phyloP scores from a whole-genome alignment of 441 rosid genomes.

The Erodium chrysanthum region DNA sequence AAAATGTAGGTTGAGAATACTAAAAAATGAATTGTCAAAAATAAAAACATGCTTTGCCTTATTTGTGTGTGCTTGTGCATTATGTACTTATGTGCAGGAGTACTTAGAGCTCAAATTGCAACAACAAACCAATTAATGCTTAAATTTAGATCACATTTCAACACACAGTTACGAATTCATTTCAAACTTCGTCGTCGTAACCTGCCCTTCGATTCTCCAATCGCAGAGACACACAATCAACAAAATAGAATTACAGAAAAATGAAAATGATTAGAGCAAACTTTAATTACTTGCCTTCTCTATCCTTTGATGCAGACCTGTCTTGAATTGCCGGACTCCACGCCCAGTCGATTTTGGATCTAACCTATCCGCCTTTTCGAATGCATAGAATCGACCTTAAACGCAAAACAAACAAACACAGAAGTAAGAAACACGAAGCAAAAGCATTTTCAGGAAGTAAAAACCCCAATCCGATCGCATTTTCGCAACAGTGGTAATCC shows the following conservation, averaged over 20 bases:
- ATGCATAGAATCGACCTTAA: conserved; percentile 62
- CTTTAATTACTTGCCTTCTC: conserved; percentile 39
- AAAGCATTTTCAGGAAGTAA: too few relatives aligned
- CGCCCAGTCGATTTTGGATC: conserved; percentile 59
- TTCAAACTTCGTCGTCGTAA: too few relatives aligned
- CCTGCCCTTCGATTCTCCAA: not conserved
- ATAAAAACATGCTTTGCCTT: not conserved
- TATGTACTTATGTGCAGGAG: not conserved
- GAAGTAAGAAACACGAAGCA: not conserved
- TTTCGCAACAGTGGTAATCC: not conserved
- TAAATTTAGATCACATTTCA: not conserved
- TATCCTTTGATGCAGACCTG: conserved; percentile 52
- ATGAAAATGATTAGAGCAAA: not conserved
- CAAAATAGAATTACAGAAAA: not conserved
- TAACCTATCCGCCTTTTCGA: conserved; percentile 67
- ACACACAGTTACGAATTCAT: not conserved
- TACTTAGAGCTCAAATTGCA: not conserved
- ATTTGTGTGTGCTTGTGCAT: not conserved
- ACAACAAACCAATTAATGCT: not conserved
- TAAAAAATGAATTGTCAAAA: not conserved
- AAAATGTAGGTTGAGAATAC: not conserved
- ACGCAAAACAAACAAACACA: not conserved
- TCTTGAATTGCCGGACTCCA: conserved; percentile 74
- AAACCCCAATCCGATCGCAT: not conserved
- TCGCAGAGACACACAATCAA: not conserved